Conservation (phyloP, 768 basidiomycete species). For the Boletus sensibilis region DNA sequence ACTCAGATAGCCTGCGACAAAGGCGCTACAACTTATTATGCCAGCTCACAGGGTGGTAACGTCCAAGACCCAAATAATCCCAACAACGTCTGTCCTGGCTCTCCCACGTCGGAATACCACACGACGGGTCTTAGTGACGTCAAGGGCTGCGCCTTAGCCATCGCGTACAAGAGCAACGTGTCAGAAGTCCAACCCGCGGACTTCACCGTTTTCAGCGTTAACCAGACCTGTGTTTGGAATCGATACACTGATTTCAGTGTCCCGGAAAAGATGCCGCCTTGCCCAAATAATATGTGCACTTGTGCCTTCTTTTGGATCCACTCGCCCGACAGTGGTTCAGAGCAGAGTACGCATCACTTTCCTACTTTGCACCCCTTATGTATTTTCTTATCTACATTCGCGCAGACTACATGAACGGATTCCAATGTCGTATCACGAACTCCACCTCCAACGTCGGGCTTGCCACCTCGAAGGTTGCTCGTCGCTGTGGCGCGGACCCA, state of each 20-base stretch:
- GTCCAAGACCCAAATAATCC: conserved; percentile 47
- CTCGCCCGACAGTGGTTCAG: conserved; percentile 55
- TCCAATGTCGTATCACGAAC: conserved; percentile 61
- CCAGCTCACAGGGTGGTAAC: conserved; percentile 51
- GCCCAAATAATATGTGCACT: conserved; percentile 58
- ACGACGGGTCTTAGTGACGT: conserved; percentile 54
- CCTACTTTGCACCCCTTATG: not conserved
- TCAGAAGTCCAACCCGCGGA: conserved; percentile 59
- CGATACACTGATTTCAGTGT: conserved; percentile 69
- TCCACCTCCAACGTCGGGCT: conserved; percentile 51
- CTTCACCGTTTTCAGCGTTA: conserved; percentile 72
- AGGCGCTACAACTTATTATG: conserved; percentile 56
- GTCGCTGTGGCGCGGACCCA: conserved; percentile 63
- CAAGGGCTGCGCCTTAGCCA: conserved; percentile 66
- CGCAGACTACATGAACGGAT: conserved; percentile 72
- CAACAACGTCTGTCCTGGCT: conserved; percentile 52
- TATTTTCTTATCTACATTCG: not conserved
- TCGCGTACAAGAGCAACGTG: conserved; percentile 71
- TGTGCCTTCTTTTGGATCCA: conserved; percentile 80
- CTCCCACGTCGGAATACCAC: conserved; percentile 47
- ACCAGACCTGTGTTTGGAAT: conserved; percentile 73
- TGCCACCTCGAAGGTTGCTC: conserved; percentile 56
- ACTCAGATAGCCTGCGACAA: conserved; percentile 60
- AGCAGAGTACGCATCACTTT: conserved; percentile 50
- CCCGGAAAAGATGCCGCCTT: conserved; percentile 65